These are phyloP conservation scores for Vaccinium vitisidaea DNA, from an alignment of 148 eudicot genomes.

Conservation along the genomic window DNA sequence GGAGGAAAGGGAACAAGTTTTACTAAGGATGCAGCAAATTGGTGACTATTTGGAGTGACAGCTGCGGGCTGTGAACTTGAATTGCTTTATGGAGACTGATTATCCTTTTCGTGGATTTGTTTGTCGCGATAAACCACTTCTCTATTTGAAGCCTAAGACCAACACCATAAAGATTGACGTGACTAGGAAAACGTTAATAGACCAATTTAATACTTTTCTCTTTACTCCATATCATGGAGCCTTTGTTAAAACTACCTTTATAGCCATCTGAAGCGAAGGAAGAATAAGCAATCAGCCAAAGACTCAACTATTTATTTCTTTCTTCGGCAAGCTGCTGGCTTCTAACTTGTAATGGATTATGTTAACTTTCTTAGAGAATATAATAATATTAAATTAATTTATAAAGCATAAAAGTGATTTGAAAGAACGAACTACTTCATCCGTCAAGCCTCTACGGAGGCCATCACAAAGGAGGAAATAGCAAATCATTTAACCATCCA, in stretches of 20 bases:
- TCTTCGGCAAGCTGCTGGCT: not conserved
- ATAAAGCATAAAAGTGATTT: not conserved
- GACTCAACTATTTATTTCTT: too few species aligned
- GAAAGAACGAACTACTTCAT: not conserved
- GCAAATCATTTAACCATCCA: not conserved
- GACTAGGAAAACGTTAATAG: not conserved
- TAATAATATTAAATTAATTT: not conserved
- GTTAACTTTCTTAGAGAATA: not conserved
- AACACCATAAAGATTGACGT: not conserved
- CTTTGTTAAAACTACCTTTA: not conserved
- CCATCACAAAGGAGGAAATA: not conserved
- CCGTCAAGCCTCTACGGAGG: not conserved
- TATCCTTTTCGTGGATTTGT: not conserved
- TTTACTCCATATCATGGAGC: not conserved
- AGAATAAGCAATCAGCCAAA: too few species aligned
- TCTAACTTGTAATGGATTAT: not conserved
- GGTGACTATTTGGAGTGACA: not conserved
- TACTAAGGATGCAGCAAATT: not conserved
- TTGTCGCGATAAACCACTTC: not conserved
- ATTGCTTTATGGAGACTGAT: not conserved
- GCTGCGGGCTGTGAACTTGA: not conserved
- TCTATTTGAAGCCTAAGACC: not conserved
- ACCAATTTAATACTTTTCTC: not conserved
- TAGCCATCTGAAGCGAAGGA: too few species aligned
- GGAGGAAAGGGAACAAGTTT: not conserved